These are phyloP conservation scores for Corymbia citriodora DNA, from an alignment of 441 rosid genomes.

Conservation along the genomic window DNA sequence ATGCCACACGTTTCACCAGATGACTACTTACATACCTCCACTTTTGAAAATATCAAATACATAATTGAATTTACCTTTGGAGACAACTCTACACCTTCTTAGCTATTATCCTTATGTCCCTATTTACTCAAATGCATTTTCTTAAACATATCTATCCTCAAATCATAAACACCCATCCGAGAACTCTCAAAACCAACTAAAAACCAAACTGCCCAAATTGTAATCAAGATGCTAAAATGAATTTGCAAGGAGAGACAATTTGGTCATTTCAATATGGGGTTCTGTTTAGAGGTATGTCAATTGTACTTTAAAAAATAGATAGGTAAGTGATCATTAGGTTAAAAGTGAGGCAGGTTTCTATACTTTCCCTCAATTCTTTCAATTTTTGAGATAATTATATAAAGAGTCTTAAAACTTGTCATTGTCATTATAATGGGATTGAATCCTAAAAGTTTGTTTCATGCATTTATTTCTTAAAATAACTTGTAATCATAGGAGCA, in stretches of 20 bases:
- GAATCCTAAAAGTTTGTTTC: not conserved
- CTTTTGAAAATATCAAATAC: not conserved
- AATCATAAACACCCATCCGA: not conserved
- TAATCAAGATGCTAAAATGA: not conserved
- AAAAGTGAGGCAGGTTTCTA: not conserved
- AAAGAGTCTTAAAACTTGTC: not conserved
- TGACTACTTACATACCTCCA: not conserved
- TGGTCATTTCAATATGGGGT: not conserved
- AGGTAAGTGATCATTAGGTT: not conserved
- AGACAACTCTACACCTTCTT: not conserved
- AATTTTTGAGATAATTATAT: not conserved
- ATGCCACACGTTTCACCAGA: not conserved
- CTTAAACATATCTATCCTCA: not conserved
- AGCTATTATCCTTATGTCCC: not conserved
- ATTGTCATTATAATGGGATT: not conserved
- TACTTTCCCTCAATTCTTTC: not conserved
- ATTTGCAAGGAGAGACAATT: not conserved
- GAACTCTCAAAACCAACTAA: not conserved
- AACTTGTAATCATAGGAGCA: slow-evolving; percentile 35
- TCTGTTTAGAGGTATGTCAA: not conserved
- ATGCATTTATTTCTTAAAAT: not conserved
- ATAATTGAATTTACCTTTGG: not conserved
- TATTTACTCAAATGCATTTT: not conserved
- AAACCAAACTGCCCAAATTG: not conserved
- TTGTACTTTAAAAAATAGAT: not conserved